Percentiles rank a stretch among this genome's conserved stretches.
Evolutionary conservation across 805 yeast species (phyloP).

Genomic region (Myxozyma sirexii): DNA sequence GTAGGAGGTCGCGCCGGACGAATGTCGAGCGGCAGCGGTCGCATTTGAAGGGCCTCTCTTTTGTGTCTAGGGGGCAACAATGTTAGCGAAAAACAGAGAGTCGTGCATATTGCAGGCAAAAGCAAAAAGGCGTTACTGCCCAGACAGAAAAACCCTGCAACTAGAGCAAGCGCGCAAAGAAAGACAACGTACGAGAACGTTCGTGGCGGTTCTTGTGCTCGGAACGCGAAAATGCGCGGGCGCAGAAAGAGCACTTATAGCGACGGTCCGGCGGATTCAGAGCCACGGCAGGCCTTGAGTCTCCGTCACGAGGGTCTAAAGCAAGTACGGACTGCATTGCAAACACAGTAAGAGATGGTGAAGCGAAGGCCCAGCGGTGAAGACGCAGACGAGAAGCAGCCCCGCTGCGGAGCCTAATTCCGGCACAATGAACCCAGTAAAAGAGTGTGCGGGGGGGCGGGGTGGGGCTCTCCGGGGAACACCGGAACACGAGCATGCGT

Average conservation of each 20-base stretch:
- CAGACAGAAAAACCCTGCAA: too few relatives aligned
- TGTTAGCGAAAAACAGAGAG: not conserved
- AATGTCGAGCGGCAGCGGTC: slow-evolving; percentile 68
- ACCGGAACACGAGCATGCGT: not conserved
- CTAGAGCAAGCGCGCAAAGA: not conserved
- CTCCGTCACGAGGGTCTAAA: slow-evolving; percentile 11
- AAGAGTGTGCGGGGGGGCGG: not conserved
- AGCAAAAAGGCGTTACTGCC: too few relatives aligned
- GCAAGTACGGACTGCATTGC: slow-evolving; percentile 5
- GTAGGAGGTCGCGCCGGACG: slow-evolving; percentile 75
- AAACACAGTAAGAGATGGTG: not conserved
- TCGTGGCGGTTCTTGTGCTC: slow-evolving; percentile 81
- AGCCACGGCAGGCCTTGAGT: slow-evolving; percentile 2
- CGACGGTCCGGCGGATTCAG: slow-evolving; percentile 53
- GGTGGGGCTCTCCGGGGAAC: slow-evolving; percentile 4
- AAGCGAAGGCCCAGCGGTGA: slow-evolving; percentile 8
- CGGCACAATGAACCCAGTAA: not conserved
- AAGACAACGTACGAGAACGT: slow-evolving; percentile 56
- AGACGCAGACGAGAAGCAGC: not conserved
- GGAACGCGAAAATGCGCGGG: slow-evolving; percentile 75
- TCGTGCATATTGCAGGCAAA: too few relatives aligned
- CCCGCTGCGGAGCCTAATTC: too few relatives aligned
- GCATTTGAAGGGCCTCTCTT: slow-evolving; percentile 79
- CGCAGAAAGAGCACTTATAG: slow-evolving; percentile 77
- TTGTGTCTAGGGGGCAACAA: slow-evolving; percentile 51